Base-by-base conservation (phyloP, 129 eudicot genomes). In the Chrysanthemum makinoi region DNA sequence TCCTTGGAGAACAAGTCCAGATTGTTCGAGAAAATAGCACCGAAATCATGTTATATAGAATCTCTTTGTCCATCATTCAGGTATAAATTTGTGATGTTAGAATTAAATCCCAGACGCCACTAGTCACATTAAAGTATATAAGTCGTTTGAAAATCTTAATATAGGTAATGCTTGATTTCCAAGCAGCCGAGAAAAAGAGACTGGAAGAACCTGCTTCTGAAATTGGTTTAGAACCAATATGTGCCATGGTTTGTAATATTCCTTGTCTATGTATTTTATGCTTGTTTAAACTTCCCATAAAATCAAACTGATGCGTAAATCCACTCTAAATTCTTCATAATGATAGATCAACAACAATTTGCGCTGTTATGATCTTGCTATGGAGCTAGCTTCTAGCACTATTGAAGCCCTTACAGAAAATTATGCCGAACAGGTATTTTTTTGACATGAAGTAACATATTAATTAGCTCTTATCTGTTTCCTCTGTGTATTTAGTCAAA, bases 171-270 rank as follows among this genome's bases (percentile, higher is more conserved):
- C 77, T 83, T 72, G 97, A 94, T 89, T 89, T 94, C 76, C 99
- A 94, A 87, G 96, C 84, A 43, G 97, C 99, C 78, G 76, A 90
- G 80, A 90, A 77, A 83, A 81, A 90, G 90, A 86, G 90, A 75
- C 79, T 94, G 69, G 97, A 85, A 63, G 99, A 87, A 82, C 97
- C 99, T 71, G 97, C 99, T 66, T 90, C 99, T 20, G 99, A 94
- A 81, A 94, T 94, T 68, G 97, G 99, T 77, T 68, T 94, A 59
- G 99, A 94, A 86, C 87, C 96, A 33, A 50, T 94, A 46, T 90
- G 99, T 84, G 99, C 99, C 65, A 79, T 94, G 97, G 98, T 94
- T 75, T 64, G 93, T 65, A 17, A 28, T 68, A 49, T 65, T 65
- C n/a, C 61, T 17, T 48, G 30, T 14, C 12, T 13, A 13, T 8